phyloP scores from a whole-genome alignment of 2,329 filamentous ascomycete species.

The Colletotrichum spaethianum region DNA sequence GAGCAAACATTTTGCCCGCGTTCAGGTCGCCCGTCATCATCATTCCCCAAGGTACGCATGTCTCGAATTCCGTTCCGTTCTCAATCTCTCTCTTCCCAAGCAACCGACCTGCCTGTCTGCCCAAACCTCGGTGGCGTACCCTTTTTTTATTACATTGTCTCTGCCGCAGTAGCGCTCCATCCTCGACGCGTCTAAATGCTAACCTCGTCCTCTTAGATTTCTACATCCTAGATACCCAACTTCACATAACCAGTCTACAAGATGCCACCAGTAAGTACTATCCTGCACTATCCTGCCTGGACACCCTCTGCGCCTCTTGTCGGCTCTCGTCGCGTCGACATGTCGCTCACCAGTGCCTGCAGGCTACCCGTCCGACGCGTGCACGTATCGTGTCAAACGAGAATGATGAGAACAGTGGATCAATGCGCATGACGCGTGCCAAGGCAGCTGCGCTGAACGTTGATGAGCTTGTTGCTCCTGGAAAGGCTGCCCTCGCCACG shows the following conservation, averaged over 20 bases:
- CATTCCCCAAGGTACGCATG: constrained; percentile 38
- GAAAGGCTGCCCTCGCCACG: constrained; percentile 76
- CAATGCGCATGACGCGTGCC: constrained; percentile 91
- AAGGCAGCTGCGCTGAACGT: constrained; percentile 84
- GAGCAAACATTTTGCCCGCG: constrained; percentile 33
- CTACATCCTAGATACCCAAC: constrained; percentile 14
- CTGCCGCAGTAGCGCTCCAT: constrained; percentile 4
- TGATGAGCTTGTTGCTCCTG: constrained; percentile 72
- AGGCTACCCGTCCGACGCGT: constrained; percentile 77
- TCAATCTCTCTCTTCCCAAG: not conserved
- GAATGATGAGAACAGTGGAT: constrained; percentile 90
- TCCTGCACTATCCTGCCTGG: constrained; percentile 15
- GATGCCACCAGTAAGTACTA: constrained; percentile 57
- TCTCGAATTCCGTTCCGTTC: constrained; percentile 12
- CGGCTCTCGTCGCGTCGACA: constrained; percentile 25
- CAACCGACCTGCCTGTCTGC: constrained; percentile 1
- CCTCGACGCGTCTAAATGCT: constrained; percentile 36
- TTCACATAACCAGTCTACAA: constrained; percentile 43
- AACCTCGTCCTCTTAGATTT: constrained; percentile 28
- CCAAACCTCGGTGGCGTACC: constrained; percentile 12
- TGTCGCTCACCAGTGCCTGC: constrained; percentile 48
- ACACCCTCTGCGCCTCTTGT: not conserved
- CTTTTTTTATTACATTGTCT: constrained; percentile 9
- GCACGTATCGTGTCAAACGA: constrained; percentile 85
- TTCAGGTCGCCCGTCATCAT: constrained; percentile 38